Evolutionary conservation across 2,329 filamentous ascomycete species (phyloP), one percentile per base, ranked within the genome.

Genomic region (Colletotrichum plurivorum): DNA sequence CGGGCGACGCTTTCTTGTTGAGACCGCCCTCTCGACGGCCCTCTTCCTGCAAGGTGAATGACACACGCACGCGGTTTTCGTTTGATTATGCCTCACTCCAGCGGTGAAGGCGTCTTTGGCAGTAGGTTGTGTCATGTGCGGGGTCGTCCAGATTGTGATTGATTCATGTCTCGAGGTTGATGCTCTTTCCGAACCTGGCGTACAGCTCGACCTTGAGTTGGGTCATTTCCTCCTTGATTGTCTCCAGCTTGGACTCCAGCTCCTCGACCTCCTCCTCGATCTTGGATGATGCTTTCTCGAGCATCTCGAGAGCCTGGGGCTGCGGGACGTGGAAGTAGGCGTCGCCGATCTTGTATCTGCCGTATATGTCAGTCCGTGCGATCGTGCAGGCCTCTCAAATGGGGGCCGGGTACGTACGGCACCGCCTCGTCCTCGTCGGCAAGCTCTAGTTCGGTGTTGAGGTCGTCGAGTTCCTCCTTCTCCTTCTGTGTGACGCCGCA

Each of bases 391-490:
- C 48, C 4, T 12, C 18, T 22, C 8, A 54, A 3, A 41, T 4
- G 12, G 18, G 52, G 27, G 25, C n/a, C 59, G 12, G 20, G 16
- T 25, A 12, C 43, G 79, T 87, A 98, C 93, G 94, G 95, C 22
- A 99, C 91, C 76, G 93, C 90, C 61, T 97, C 94, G 75, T 98
- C 95, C 80, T 99, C 96, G 79, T 98, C 95, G 60, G 94, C 94
- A 18, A 99, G 89, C 82, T 99, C 96, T 54, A 99, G 87, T 80
- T 99, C 96, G 62, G 88, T 93, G 2, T 92, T 92, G 63, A 99
- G 88, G 80, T 99, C 96, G 78, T 98, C 95, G 4, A 98, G 89
- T 78, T 98, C 96, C 81, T 99, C 96, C 83, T 98, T 98, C 81
- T 98, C 95, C 85, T 98, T 98, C 95, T 98, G 77, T 63, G 73